A percentile compares a stretch with the other conserved stretches of the same genome.
phyloP scores from a whole-genome alignment of 1,284 basidiomycete genomes.

The Calocybe gambosa region DNA sequence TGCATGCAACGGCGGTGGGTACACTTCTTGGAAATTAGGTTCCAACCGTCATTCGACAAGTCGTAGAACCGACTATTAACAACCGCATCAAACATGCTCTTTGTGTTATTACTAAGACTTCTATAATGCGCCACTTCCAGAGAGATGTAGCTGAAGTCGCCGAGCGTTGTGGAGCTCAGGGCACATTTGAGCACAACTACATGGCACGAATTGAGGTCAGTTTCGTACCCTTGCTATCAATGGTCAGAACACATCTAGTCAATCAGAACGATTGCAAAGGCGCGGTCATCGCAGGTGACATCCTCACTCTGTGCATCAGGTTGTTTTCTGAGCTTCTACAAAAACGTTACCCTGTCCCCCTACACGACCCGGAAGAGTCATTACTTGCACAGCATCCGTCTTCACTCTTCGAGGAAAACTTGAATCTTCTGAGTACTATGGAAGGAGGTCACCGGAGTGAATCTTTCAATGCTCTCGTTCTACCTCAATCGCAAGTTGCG shows the following conservation, averaged over 20 bases:
- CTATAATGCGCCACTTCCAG: slow-evolving; percentile 39
- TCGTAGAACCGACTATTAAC: slow-evolving; percentile 28
- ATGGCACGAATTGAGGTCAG: slow-evolving; percentile 42
- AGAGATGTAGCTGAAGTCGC: slow-evolving; percentile 37
- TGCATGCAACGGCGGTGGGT: slow-evolving; percentile 38
- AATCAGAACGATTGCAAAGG: slow-evolving; percentile 41
- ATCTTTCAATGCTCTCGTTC: slow-evolving; percentile 39
- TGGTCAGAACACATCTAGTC: not conserved
- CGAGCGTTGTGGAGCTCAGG: slow-evolving; percentile 49
- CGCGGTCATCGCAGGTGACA: slow-evolving; percentile 44
- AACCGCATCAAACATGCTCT: slow-evolving; percentile 38
- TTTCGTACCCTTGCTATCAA: slow-evolving; percentile 10
- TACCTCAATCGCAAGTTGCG: slow-evolving; percentile 41
- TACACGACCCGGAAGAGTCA: slow-evolving; percentile 36
- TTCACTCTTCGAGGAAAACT: slow-evolving; percentile 38
- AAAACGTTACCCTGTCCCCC: slow-evolving; percentile 34
- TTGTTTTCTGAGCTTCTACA: slow-evolving; percentile 34
- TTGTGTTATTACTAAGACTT: slow-evolving; percentile 44
- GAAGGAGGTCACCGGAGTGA: slow-evolving; percentile 39
- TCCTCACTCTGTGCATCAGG: slow-evolving; percentile 43
- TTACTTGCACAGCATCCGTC: slow-evolving; percentile 39
- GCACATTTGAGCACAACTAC: slow-evolving; percentile 45
- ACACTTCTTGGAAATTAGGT: slow-evolving; percentile 35
- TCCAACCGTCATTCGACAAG: slow-evolving; percentile 24
- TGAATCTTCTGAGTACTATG: slow-evolving; percentile 27